phyloP scores from a whole-genome alignment of 148 eudicot species.

The Drosera capensis region DNA sequence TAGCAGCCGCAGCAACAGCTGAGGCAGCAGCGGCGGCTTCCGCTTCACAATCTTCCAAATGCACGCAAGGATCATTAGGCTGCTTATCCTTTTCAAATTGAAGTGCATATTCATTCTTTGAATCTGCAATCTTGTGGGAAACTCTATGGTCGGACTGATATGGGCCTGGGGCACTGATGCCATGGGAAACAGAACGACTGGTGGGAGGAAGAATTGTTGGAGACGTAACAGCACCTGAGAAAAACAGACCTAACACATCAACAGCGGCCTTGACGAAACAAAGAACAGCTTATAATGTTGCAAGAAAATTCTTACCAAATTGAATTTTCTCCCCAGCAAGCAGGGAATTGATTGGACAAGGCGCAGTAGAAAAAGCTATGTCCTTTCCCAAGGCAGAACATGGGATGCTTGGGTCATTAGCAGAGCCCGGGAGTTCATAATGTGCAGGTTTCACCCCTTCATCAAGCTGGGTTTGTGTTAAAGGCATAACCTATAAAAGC shows the following conservation, averaged over 20 bases:
- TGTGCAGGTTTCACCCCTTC: constrained; percentile 81
- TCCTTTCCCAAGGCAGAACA: constrained; percentile 48
- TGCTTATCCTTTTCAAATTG: constrained; percentile 52
- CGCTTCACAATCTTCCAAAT: constrained; percentile 59
- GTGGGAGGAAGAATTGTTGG: constrained; percentile 54
- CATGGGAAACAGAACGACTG: constrained; percentile 40
- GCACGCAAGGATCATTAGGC: constrained; percentile 24
- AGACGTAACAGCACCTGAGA: constrained; percentile 89
- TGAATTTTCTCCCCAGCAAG: constrained; percentile 98
- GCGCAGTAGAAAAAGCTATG: constrained; percentile 35
- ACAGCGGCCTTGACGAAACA: neutral
- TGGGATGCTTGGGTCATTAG: constrained; percentile 33
- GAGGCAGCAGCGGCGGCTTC: constrained; percentile 83
- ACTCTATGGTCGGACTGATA: constrained; percentile 34
- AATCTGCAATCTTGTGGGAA: constrained; percentile 22
- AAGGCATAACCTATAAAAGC: constrained; percentile 58
- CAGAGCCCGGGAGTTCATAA: constrained; percentile 29
- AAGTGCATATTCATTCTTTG: constrained; percentile 25
- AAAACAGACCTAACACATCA: constrained; percentile 4
- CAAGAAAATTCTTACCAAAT: constrained; percentile 38
- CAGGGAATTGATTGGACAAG: constrained; percentile 75
- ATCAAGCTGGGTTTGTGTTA: constrained; percentile 75
- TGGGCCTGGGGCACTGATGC: constrained; percentile 47
- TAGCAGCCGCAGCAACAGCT: constrained; percentile 83
- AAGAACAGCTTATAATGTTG: neutral